phyloP scores from a whole-genome alignment of 805 yeast genomes.

The Saccharomycopsis javanensis region DNA sequence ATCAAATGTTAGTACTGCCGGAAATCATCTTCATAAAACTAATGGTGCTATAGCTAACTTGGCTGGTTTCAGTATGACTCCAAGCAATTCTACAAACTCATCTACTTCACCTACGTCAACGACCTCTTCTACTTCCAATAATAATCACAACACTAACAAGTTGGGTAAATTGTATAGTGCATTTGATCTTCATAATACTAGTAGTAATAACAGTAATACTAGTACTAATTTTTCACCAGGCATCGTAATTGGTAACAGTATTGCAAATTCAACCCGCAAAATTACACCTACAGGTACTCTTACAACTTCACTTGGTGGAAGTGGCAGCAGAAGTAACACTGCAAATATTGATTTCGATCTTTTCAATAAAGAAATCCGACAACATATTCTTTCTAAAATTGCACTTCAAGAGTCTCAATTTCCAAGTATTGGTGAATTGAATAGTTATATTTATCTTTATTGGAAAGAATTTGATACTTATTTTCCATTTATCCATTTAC shows the following conservation, averaged over 20 bases:
- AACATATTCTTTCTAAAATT: slow-evolving; percentile 42
- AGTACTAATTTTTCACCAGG: slow-evolving; percentile 19
- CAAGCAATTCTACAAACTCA: neutral
- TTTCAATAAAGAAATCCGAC: slow-evolving; percentile 12
- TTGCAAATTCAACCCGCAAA: neutral
- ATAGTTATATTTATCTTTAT: slow-evolving; percentile 64
- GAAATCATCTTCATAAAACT: neutral
- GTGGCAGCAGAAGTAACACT: slow-evolving; percentile 5
- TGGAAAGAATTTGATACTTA: slow-evolving; percentile 71
- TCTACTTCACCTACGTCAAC: neutral
- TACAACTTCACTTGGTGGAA: neutral
- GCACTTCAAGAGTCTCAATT: slow-evolving; percentile 50
- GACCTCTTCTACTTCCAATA: neutral
- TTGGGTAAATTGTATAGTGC: neutral
- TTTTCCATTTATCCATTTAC: slow-evolving; percentile 77
- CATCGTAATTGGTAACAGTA: neutral
- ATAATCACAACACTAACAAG: neutral
- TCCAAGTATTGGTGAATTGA: slow-evolving; percentile 68
- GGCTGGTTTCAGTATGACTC: neutral
- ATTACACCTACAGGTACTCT: neutral
- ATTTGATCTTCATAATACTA: slow-evolving; percentile 1
- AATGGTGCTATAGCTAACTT: neutral
- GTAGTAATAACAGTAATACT: slow-evolving; percentile 12
- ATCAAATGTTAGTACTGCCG: neutral
- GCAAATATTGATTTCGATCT: slow-evolving; percentile 14